These are phyloP conservation scores for Exophiala spinifera DNA, from an alignment of 2,329 filamentous ascomycete genomes.

Conservation along the genomic window DNA sequence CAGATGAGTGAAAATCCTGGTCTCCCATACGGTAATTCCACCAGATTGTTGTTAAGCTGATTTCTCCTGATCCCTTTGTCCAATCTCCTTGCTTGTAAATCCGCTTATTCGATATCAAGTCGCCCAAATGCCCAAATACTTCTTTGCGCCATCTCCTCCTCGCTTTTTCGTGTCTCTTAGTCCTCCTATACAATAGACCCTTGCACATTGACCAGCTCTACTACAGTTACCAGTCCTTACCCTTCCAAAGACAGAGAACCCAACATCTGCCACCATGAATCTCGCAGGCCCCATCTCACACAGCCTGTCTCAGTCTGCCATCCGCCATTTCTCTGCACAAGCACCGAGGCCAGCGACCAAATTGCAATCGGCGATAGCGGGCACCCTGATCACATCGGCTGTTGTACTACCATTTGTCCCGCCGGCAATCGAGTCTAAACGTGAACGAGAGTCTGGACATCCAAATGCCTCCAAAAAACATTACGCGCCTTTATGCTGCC, in stretches of 20 bases:
- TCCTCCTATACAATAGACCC: neutral
- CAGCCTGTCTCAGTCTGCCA: constrained; percentile 30
- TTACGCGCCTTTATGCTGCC: constrained; percentile 28
- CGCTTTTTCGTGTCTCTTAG: neutral
- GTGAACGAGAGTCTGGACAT: constrained; percentile 39
- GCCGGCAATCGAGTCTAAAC: constrained; percentile 46
- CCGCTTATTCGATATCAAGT: neutral
- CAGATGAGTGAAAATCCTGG: neutral
- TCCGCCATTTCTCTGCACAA: constrained; percentile 46
- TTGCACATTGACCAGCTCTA: neutral
- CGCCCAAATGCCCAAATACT: neutral
- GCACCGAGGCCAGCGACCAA: constrained; percentile 40
- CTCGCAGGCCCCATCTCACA: constrained; percentile 16
- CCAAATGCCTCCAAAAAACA: constrained; percentile 39
- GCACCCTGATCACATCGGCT: constrained; percentile 42
- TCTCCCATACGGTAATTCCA: neutral
- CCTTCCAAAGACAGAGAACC: neutral
- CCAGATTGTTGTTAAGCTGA: neutral
- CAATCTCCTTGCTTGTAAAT: constrained; percentile 13
- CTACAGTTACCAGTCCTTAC: neutral
- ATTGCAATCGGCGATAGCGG: constrained; percentile 40
- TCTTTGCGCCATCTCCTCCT: neutral
- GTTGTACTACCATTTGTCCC: constrained; percentile 47
- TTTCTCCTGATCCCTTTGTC: neutral
- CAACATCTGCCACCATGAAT: constrained; percentile 18